Evolutionary conservation across 2,329 filamentous ascomycete species (phyloP), one percentile per base, ranked within the genome.

Genomic region (Chlorencoelia australis): DNA sequence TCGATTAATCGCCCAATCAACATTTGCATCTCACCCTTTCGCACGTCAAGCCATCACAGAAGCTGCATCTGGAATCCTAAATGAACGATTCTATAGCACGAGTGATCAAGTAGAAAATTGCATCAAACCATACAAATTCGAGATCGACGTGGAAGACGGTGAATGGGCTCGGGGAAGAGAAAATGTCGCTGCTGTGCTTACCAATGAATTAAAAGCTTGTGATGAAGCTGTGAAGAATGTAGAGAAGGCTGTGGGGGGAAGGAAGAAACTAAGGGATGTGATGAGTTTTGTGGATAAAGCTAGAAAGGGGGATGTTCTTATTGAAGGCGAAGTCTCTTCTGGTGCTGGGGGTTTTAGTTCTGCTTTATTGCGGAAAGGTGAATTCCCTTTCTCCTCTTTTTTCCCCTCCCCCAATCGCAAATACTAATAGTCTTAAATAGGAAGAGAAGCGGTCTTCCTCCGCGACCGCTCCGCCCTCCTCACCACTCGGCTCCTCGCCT

Each of bases 61-160:
- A 50, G 88, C 91, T 1, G 86, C 87, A 2, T 82, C 85, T 0
- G 82, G 77, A 17, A 96, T 98, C 35, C 65, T 98, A 9, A 91
- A 91, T 47, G 91, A 98, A 53, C 73, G 89, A 10, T 94, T 94
- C 46, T 96, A 95, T 63, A 91, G 89, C 60, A 98, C 93, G 1
- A 91, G 84, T 45, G 93, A 98, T 53, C 91, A 96, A 61, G 84
- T 98, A 1, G 91, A 98, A 60, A 96, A 96, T 56, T 98, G 89
- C 57, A 93, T 98, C 62, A 98, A 98, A 60, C 91, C 93, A 0
- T 98, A 89, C 67, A 98, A 98, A 58, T 96, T 89, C 49, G 87
- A 95, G 44, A 94, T 98, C 40, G 91, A 98, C 51, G 79, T 98
- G 29, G 86, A 94, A 53, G 83, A 88, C 25, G 69, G 77, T 6